Evolutionary conservation across 345 rosid genomes (phyloP).

Genomic region (Pelargonium nanum): DNA sequence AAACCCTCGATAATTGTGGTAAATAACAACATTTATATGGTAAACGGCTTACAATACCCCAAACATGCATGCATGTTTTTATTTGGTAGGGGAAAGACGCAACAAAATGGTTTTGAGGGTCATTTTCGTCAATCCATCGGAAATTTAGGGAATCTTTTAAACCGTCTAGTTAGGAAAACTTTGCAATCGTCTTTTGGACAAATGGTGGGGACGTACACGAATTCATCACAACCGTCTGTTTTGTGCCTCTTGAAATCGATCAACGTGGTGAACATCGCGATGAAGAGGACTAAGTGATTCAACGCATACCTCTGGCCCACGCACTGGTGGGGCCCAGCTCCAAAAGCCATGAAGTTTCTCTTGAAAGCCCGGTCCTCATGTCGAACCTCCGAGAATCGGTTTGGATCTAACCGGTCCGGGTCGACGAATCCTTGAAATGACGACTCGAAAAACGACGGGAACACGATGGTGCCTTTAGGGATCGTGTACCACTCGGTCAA

Average conservation of each 20-base stretch:
- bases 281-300: slow-evolving; percentile 61
- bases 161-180: slow-evolving; percentile 42
- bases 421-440: slow-evolving; percentile 73
- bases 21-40: no score
- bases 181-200: slow-evolving; percentile 71
- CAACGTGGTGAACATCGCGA: slow-evolving; percentile 51
- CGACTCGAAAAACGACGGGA: slow-evolving; percentile 72
- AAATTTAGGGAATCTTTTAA: slow-evolving; percentile 12
- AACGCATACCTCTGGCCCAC: slow-evolving; percentile 85
- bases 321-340: slow-evolving; percentile 85
- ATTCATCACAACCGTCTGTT: slow-evolving; percentile 63
- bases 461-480: slow-evolving; percentile 69
- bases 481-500: slow-evolving; percentile 60
- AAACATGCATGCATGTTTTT: no score
- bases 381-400: slow-evolving; percentile 49
- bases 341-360: slow-evolving; percentile 56
- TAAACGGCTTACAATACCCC: no score
- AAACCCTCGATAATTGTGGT: no score
- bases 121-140: not conserved
- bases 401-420: slow-evolving; percentile 65
- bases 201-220: slow-evolving; percentile 64
- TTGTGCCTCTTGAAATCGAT: slow-evolving; percentile 44
- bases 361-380: slow-evolving; percentile 47
- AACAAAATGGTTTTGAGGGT: no score
- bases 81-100: no score